A percentile compares a stretch with the other conserved stretches of the same genome.
phyloP scores from a whole-genome alignment of 139 green algal genomes.

The Chlorella sp. region DNA sequence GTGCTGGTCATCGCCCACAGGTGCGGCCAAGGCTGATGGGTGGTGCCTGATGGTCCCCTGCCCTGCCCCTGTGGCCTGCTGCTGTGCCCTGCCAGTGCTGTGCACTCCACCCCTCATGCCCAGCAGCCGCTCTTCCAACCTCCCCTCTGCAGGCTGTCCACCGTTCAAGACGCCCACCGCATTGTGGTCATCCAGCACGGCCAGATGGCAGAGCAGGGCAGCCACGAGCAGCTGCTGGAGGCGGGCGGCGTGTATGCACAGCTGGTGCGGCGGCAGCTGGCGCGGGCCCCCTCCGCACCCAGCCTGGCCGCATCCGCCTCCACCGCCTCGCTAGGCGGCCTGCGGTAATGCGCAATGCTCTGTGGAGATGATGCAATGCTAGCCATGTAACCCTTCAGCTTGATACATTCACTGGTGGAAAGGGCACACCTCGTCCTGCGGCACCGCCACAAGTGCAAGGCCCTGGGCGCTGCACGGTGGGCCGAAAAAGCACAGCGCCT shows the following conservation, averaged over 20 bases:
- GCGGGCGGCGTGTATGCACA: conserved; percentile 61
- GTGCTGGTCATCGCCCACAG: conserved; percentile 93
- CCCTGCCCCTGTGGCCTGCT: too few relatives aligned
- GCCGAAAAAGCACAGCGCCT: background rate
- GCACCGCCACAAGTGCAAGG: background rate
- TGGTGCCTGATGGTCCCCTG: background rate
- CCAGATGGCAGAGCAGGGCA: conserved; percentile 66
- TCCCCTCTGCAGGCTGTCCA: conserved; percentile 77
- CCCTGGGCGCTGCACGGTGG: too few relatives aligned
- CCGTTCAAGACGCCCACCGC: conserved; percentile 83
- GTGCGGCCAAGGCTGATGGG: background rate
- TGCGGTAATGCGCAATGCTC: background rate
- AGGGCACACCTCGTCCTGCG: too few relatives aligned
- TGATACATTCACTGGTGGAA: too few relatives aligned
- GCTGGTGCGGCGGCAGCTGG: conserved; percentile 71
- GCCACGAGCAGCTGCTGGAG: conserved; percentile 67
- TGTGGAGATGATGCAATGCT: too few relatives aligned
- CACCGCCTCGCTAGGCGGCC: background rate
- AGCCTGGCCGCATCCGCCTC: background rate
- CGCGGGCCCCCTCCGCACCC: background rate
- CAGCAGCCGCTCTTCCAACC: too few relatives aligned
- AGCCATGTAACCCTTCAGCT: too few relatives aligned
- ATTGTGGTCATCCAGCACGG: conserved; percentile 80
- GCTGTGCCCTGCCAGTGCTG: too few relatives aligned
- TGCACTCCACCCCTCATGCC: too few relatives aligned